These are phyloP conservation scores for Talaromyces sp. DNA, from an alignment of 2,329 filamentous ascomycete genomes.

Conservation along the genomic window DNA sequence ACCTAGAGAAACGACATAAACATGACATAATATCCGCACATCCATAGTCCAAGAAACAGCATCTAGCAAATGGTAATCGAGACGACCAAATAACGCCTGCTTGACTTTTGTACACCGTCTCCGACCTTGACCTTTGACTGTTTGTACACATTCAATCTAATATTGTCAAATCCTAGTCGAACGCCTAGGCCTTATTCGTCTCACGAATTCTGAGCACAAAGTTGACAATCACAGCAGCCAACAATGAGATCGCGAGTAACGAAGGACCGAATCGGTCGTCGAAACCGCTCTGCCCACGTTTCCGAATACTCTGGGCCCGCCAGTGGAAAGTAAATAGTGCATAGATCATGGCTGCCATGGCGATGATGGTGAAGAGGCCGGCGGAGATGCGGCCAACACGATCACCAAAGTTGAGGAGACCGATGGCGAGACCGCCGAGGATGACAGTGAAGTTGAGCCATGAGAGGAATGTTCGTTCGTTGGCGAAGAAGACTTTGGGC, in stretches of 20 bases:
- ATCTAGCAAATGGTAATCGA: not conserved
- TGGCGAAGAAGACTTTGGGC: conserved; percentile 99
- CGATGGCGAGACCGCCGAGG: conserved; percentile 91
- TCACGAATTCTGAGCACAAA: conserved; percentile 69
- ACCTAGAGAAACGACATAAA: not conserved
- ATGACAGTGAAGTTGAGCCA: conserved; percentile 99
- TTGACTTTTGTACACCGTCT: conserved; percentile 2
- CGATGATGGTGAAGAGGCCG: conserved; percentile 88
- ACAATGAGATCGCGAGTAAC: conserved; percentile 77
- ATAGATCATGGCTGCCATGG: conserved; percentile 93
- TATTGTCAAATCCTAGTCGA: not conserved
- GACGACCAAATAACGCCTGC: not conserved
- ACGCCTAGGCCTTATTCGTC: not conserved
- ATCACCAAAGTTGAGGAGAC: conserved; percentile 97
- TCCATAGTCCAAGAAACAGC: not conserved
- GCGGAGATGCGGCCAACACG: conserved; percentile 89
- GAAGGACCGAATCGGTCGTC: conserved; percentile 95
- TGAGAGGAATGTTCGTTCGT: conserved; percentile 97
- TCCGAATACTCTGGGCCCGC: conserved; percentile 87
- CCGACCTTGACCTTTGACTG: not conserved
- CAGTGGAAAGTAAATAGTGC: conserved; percentile 95
- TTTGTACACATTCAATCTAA: not conserved
- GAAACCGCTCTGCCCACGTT: conserved; percentile 89
- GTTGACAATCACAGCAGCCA: conserved; percentile 91
- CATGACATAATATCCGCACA: no score